Base-by-base conservation (phyloP, 2,329 filamentous ascomycete genomes). In the Chaetomium olivaceum region DNA sequence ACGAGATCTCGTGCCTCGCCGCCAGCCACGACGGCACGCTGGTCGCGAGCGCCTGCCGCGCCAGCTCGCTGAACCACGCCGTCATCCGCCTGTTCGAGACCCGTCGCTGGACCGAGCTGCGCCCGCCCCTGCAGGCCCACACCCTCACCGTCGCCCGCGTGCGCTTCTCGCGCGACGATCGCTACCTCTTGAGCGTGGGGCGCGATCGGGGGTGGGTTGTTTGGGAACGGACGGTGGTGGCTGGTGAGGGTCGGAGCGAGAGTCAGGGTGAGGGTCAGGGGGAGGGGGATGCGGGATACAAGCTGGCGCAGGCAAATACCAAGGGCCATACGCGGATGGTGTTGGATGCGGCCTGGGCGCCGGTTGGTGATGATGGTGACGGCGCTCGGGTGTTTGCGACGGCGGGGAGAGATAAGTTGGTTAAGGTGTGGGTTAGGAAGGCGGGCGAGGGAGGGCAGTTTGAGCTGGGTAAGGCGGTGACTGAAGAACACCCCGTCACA, bases 321-420 rank as follows among this genome's bases (percentile, higher is more conserved):
- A 97, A 96, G 78, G 94, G 91, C 0, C 95, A 99, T 76, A 84
- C 90, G 4, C 84, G 95, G 66, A 98, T 99, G 93, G 93, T 99
- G 55, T 82, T 98, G 16, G 92, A 93, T 74, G 91, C 88, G 1
- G 87, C 91, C 2, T 99, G 95, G 94, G 89, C 90, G 70, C 73
- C 1, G 73, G 74, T 8, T 74, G 76, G 9, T n/a, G 54, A n/a
- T 19, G 51, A 12, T 54, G 48, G 31, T 8, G 46, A 55, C 71
- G 77, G 11, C 5, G 76, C 31, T 2, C 73, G 77, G 11, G 74
- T 83, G 11, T 99, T 99, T 77, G 90, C 91, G 14, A 99, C 95
- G 0, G 94, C 93, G 1, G 92, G 93, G 3, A 85, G 95, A 72
- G 95, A 99, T 77, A 98, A 96, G 79, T 84, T 83, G 29, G 88